These are phyloP conservation scores for Naganishia liquefaciens DNA, from an alignment of 1,284 basidiomycete species.

Conservation along the genomic window DNA sequence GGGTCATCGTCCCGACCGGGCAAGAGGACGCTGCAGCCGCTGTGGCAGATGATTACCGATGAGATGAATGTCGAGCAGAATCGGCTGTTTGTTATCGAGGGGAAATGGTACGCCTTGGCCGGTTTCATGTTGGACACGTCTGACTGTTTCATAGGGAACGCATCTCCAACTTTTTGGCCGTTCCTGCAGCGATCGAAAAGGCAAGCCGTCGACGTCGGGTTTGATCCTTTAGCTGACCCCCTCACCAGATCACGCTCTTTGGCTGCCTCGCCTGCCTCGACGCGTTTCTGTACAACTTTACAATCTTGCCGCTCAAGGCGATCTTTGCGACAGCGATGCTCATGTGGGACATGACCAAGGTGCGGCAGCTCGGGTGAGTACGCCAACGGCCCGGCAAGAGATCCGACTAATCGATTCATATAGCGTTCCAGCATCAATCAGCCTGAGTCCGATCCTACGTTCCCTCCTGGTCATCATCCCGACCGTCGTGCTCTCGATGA, in stretches of 20 bases:
- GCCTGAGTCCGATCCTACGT: constrained; percentile 64
- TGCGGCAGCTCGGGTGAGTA: constrained; percentile 36
- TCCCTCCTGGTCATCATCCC: constrained; percentile 73
- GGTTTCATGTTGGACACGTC: background rate
- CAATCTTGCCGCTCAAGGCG: constrained; percentile 90
- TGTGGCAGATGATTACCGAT: constrained; percentile 50
- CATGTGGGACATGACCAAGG: constrained; percentile 7
- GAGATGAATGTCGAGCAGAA: constrained; percentile 51
- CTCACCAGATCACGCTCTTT: constrained; percentile 77
- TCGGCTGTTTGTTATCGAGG: constrained; percentile 51
- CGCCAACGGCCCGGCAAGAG: constrained; percentile 32
- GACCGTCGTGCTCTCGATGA: constrained; percentile 71
- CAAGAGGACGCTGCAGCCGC: background rate
- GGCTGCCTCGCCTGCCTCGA: constrained; percentile 94
- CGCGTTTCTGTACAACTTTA: constrained; percentile 97
- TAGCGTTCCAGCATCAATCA: constrained; percentile 37
- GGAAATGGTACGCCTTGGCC: constrained; percentile 49
- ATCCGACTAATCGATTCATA: background rate
- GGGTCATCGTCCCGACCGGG: background rate
- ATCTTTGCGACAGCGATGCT: constrained; percentile 61
- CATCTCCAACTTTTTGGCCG: constrained; percentile 94
- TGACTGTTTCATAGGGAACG: constrained; percentile 66
- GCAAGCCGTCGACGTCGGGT: constrained; percentile 54
- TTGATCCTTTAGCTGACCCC: background rate
- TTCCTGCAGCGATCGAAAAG: constrained; percentile 92